These are phyloP conservation scores for Hypoxylon fuscum DNA, from an alignment of 495 filamentous ascomycete genomes.

Conservation along the genomic window DNA sequence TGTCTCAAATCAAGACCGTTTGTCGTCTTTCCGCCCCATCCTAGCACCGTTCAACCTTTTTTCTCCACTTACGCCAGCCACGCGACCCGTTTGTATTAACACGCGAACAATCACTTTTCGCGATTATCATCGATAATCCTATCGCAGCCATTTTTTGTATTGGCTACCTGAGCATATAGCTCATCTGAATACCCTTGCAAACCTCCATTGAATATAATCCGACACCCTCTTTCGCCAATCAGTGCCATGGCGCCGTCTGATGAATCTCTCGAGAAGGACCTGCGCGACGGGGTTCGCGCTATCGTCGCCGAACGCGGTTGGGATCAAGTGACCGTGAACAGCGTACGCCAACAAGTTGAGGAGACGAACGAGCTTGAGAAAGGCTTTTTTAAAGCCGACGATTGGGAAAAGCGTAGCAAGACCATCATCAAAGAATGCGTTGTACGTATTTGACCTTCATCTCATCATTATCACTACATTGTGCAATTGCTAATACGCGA, in stretches of 20 bases:
- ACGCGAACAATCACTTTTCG: background rate
- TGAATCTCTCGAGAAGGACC: conserved; percentile 56
- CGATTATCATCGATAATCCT: background rate
- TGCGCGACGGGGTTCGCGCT: conserved; percentile 67
- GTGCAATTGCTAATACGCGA: conserved; percentile 15
- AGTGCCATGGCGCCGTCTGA: conserved; percentile 34
- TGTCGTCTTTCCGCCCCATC: too few species aligned
- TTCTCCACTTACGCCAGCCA: conserved; percentile 4
- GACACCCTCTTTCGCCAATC: background rate
- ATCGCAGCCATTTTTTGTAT: background rate
- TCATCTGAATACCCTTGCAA: too few species aligned
- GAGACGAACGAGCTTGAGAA: conserved; percentile 68
- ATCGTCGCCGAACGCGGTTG: conserved; percentile 64
- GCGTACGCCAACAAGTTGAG: conserved; percentile 73
- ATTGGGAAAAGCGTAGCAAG: conserved; percentile 87
- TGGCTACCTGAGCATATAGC: too few species aligned
- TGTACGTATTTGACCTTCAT: conserved; percentile 63
- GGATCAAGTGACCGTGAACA: conserved; percentile 79
- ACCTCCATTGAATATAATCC: background rate
- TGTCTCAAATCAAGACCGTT: too few species aligned
- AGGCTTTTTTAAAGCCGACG: conserved; percentile 72
- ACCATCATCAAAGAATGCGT: conserved; percentile 73
- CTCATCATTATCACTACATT: conserved; percentile 33
- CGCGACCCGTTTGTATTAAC: background rate
- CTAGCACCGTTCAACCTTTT: too few species aligned